phyloP scores from a whole-genome alignment of 2,329 filamentous ascomycete genomes.

The Fusarium chlamydosporum region DNA sequence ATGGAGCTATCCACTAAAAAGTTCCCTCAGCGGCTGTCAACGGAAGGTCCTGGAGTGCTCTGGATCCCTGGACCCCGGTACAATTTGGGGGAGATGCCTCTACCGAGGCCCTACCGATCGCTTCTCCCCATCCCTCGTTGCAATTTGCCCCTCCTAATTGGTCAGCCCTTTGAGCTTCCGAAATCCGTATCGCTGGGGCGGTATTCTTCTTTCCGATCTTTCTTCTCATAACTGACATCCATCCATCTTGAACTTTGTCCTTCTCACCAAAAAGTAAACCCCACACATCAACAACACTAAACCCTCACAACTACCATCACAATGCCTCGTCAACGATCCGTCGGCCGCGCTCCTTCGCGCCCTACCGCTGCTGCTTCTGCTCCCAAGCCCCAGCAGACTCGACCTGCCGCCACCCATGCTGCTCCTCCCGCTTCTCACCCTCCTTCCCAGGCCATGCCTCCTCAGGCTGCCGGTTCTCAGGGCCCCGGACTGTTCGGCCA shows the following conservation, averaged over 20 bases:
- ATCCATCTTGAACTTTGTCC: conserved; percentile 22
- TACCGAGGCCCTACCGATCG: conserved; percentile 50
- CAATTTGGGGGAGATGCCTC: conserved; percentile 28
- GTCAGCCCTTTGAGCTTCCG: conserved; percentile 36
- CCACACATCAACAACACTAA: conserved; percentile 16
- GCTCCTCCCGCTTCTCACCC: conserved; percentile 59
- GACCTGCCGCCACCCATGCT: conserved; percentile 78
- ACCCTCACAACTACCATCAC: conserved; percentile 28
- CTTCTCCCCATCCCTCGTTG: conserved; percentile 34
- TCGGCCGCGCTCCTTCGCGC: conserved; percentile 74
- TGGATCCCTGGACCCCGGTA: conserved; percentile 14
- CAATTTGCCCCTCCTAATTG: conserved; percentile 52
- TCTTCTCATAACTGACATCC: conserved; percentile 37
- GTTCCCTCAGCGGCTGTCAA: conserved; percentile 38
- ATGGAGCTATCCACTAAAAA: conserved; percentile 34
- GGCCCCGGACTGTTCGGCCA: conserved; percentile 92
- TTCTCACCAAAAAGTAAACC: conserved; percentile 6
- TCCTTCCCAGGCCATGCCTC: conserved; percentile 35
- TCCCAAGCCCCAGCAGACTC: conserved; percentile 72
- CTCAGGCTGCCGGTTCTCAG: conserved; percentile 63
- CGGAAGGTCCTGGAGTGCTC: conserved; percentile 42
- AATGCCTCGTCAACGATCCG: conserved; percentile 85
- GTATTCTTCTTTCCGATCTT: conserved; percentile 50
- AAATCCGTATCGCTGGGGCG: conserved; percentile 41
- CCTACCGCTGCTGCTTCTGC: conserved; percentile 74